Conservation (phyloP, 352 stramenopile species). For the Pythium aquatile region DNA sequence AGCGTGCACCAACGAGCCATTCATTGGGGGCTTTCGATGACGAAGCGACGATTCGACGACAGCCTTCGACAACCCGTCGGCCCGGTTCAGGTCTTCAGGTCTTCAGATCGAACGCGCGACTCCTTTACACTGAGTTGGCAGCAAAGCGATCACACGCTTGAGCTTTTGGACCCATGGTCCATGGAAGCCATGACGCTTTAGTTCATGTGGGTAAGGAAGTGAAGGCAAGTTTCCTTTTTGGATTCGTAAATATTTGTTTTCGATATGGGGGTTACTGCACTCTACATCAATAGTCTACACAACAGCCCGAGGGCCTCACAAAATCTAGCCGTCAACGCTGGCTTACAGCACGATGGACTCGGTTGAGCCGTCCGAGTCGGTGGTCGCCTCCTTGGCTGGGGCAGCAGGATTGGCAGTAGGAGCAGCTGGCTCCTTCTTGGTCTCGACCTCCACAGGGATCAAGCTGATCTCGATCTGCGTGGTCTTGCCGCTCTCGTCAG, state of each 20-base stretch:
- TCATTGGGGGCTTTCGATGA: not conserved
- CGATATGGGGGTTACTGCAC: slow-evolving; percentile 12
- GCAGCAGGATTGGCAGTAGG: not conserved
- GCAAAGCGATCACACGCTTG: no score
- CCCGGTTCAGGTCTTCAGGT: not conserved
- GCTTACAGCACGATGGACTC: slow-evolving; percentile 20
- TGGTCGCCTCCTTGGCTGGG: slow-evolving; percentile 9
- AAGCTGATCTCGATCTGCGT: slow-evolving; percentile 66
- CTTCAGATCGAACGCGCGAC: not conserved
- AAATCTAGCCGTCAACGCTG: slow-evolving; percentile 3
- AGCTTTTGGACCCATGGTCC: no score
- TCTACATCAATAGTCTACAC: slow-evolving; percentile 20
- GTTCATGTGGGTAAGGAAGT: no score
- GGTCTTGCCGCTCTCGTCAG: slow-evolving; percentile 45
- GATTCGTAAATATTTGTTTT: slow-evolving; percentile 7
- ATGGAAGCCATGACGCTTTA: no score
- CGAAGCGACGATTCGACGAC: slow-evolving; percentile 5
- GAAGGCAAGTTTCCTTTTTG: not conserved
- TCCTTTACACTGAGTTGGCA: slow-evolving; percentile 6
- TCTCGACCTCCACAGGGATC: slow-evolving; percentile 34
- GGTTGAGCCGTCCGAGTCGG: slow-evolving; percentile 1
- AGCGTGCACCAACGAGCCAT: slow-evolving; percentile 18
- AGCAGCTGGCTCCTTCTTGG: slow-evolving; percentile 9
- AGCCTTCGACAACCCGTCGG: not conserved
- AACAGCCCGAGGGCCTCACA: not conserved